These are phyloP conservation scores for Aspergillus texensis DNA, from an alignment of 2,329 filamentous ascomycete genomes.

Conservation along the genomic window DNA sequence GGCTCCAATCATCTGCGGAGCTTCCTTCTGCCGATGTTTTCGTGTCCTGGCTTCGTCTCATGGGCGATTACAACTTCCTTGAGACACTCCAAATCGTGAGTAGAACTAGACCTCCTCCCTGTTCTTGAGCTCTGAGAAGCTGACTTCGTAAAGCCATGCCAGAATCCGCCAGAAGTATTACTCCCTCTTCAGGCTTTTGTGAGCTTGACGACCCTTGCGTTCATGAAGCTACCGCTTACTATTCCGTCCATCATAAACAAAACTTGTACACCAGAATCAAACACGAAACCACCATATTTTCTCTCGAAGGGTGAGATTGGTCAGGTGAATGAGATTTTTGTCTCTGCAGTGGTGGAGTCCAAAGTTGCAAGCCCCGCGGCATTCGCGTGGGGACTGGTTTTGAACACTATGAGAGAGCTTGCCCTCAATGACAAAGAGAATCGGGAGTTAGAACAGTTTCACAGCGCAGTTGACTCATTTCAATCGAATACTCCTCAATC, in stretches of 20 bases:
- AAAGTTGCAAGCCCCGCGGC: slow-evolving; percentile 71
- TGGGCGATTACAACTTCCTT: slow-evolving; percentile 71
- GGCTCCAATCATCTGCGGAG: slow-evolving; percentile 62
- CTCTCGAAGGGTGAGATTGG: slow-evolving; percentile 70
- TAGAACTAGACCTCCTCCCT: slow-evolving; percentile 21
- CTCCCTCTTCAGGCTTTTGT: slow-evolving; percentile 70
- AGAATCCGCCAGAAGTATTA: slow-evolving; percentile 41
- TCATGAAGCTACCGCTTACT: slow-evolving; percentile 69
- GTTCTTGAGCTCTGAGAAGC: slow-evolving; percentile 14
- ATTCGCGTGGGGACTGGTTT: slow-evolving; percentile 79
- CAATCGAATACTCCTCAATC: slow-evolving; percentile 40
- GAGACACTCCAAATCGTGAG: slow-evolving; percentile 62
- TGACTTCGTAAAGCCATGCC: slow-evolving; percentile 36
- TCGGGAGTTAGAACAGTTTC: slow-evolving; percentile 47
- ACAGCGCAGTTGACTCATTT: slow-evolving; percentile 45
- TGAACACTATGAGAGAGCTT: slow-evolving; percentile 68
- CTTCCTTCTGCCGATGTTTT: slow-evolving; percentile 64
- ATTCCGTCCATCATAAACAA: slow-evolving; percentile 54
- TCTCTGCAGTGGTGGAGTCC: slow-evolving; percentile 59
- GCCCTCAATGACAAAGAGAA: slow-evolving; percentile 64
- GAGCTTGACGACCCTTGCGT: slow-evolving; percentile 69
- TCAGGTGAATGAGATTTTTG: slow-evolving; percentile 72
- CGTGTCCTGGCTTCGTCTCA: slow-evolving; percentile 73
- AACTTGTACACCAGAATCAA: slow-evolving; percentile 25
- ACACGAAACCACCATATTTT: slow-evolving; percentile 61